These are phyloP conservation scores for Ogataea hybrid DNA, from an alignment of 1,139 yeast species.

Conservation along the genomic window DNA sequence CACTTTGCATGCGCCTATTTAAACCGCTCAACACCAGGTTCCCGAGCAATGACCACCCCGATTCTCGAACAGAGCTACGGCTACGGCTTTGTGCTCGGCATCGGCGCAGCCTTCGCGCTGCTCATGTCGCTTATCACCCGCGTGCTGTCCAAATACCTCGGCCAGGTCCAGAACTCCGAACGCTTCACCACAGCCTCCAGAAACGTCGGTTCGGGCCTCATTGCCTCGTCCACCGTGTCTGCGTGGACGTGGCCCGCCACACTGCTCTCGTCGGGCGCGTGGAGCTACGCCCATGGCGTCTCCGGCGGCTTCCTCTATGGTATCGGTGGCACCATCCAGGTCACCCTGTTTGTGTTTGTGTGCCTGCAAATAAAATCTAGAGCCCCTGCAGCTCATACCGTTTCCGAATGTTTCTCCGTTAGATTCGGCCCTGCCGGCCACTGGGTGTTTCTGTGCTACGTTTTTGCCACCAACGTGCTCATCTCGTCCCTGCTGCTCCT, in stretches of 20 bases:
- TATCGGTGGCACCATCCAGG: slow-evolving; percentile 55
- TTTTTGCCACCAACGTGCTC: slow-evolving; percentile 34
- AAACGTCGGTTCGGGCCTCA: slow-evolving; percentile 71
- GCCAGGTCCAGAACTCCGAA: slow-evolving; percentile 51
- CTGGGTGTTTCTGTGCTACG: slow-evolving; percentile 50
- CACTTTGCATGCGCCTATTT: neutral
- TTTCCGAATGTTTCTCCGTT: slow-evolving; percentile 11
- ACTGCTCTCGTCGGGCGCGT: slow-evolving; percentile 11
- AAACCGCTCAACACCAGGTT: neutral
- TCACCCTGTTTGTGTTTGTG: slow-evolving; percentile 48
- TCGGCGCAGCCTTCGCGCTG: slow-evolving; percentile 72
- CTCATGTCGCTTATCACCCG: slow-evolving; percentile 69
- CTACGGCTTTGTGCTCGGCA: slow-evolving; percentile 78
- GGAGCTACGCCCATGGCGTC: slow-evolving; percentile 48
- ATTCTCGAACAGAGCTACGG: slow-evolving; percentile 38
- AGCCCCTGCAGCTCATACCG: slow-evolving; percentile 31
- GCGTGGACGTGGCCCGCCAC: slow-evolving; percentile 34
- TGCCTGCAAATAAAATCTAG: slow-evolving; percentile 55
- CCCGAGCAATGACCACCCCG: neutral
- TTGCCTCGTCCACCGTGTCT: slow-evolving; percentile 83
- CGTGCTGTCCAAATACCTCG: slow-evolving; percentile 32
- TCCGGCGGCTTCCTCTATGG: slow-evolving; percentile 48
- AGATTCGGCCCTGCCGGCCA: slow-evolving; percentile 13
- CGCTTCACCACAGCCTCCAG: slow-evolving; percentile 86
- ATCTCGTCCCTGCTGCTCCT: slow-evolving; percentile 35